Base-by-base conservation (phyloP, 2,329 filamentous ascomycete species). In the Cordyceps javanica region DNA sequence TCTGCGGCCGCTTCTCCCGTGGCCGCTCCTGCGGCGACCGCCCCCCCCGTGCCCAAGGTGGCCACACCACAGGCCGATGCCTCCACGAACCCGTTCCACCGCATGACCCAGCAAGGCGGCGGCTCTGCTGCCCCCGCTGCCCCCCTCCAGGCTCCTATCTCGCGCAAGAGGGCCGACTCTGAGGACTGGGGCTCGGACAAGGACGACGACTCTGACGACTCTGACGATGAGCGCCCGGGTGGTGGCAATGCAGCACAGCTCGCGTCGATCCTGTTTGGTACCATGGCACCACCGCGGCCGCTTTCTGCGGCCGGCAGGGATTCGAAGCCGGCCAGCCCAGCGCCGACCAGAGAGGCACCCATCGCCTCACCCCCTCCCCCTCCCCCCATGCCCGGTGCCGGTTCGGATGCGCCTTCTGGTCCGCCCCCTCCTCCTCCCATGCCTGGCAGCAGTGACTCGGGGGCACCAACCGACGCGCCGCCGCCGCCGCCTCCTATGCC, bases 51-150 rank as follows among this genome's bases (percentile, higher is more conserved):
- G 25, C 68, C 62, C 32, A 69, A 77, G 30, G 68, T 70, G 26
- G 72, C 71, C 36, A 72, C 67, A 34, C 69, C 65, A 25, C 77
- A 66, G 63, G 73, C 82, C 34, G 80, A 86, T 48, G 80, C 82
- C 25, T 92, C 90, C n/a, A 97, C 90, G 10, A 99, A 99, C 69
- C 94, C 94, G 5, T 99, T 97, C 85, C 90, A 96, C 71, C 89
- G 91, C 58, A 84, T 96, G 69, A 85, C 88, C 5, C 83, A 88
- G 64, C 82, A 90, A 8, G 36, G 42, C 13, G 44, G 42, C 16
- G 42, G 25, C 11, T 19, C 9, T 25, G 39, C 28, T 25, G 64
- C 71, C 10, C 66, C 72, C 60, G 71, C 69, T 48, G 70, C 73
- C 63, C 76, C 75, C 59, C 77, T 82, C 8, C 77, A 81, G n/a